Evolutionary conservation across 441 rosid genomes (phyloP), one percentile per base, ranked within the genome.

Genomic region (Iberis amara): DNA sequence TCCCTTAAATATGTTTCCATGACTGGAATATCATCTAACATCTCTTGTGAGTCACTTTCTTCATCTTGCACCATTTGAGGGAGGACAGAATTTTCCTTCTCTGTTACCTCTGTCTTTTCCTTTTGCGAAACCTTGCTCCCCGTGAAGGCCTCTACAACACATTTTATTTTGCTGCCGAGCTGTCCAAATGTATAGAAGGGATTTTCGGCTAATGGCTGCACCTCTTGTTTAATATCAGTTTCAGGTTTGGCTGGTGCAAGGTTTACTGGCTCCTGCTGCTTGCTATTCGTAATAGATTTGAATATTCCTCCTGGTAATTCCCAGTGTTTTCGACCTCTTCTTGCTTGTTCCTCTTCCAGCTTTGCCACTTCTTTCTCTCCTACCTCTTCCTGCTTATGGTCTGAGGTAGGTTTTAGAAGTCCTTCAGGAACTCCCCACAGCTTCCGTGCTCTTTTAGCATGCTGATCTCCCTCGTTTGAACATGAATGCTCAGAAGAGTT

Each of bases 101-200:
- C 68, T 11, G 44, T 42, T 23, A 26, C 50, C 47, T 39, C 33
- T 50, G 57, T 31, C 58, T 68, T 68, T 38, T 55, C 47, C 23
- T 54, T 66, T 32, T 54, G 61, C 30, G 53, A 47, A 54, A 33
- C 66, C 42, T 41, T 66, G 37, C 52, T 59, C 27, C 71, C 71
- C 8, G 71, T 60, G 53, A 66, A 54, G 50, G 71, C 66, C 48
- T 66, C 66, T 14, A 66, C 66, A 18, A 66, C 71, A 66, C 57
- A 36, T 52, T 60, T 66, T 41, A 66, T 0, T 47, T 66, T 66
- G 48, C 61, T 66, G 33, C 71, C 62, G 8, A 66, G 66, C 42
- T 66, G 66, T 42, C 71, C 71, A 41, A 66, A 66, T 35, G 66
- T 30, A 36, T 66, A 66, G 66, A 66, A 66, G 14, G 66, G 31